phyloP scores from a whole-genome alignment of 2,329 filamentous ascomycete species.

The Ascochyta clinopodiicola region DNA sequence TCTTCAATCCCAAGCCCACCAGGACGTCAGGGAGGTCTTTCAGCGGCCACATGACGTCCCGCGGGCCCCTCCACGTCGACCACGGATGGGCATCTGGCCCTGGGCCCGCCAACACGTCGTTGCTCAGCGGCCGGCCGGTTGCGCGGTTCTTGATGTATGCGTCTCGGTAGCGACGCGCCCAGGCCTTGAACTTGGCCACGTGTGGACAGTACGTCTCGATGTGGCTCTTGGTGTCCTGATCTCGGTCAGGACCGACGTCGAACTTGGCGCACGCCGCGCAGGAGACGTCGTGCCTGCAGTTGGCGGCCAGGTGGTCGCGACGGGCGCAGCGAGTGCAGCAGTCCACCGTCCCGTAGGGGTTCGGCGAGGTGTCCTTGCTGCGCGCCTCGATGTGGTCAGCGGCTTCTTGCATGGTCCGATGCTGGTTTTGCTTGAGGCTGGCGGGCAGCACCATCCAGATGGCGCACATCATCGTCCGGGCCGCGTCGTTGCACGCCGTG shows the following conservation, averaged over 20 bases:
- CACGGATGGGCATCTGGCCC: conserved; percentile 1
- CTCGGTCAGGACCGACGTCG: background rate
- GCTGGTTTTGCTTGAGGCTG: background rate
- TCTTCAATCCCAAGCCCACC: background rate
- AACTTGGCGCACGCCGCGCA: conserved; percentile 18
- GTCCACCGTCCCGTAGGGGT: conserved; percentile 9
- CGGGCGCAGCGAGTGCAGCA: conserved; percentile 23
- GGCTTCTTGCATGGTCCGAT: conserved; percentile 12
- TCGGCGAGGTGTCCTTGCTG: background rate
- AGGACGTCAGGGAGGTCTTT: background rate
- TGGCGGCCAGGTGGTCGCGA: conserved; percentile 15
- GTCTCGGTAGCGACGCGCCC: conserved; percentile 9
- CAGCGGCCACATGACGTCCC: background rate
- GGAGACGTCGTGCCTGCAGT: conserved; percentile 1
- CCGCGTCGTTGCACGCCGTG: conserved; percentile 31
- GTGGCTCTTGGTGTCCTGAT: background rate
- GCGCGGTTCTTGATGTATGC: background rate
- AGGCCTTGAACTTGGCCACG: conserved; percentile 9
- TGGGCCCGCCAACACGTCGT: background rate
- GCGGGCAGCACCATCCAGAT: conserved; percentile 22
- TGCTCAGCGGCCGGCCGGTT: background rate
- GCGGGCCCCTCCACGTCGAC: conserved; percentile 1
- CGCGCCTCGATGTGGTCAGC: conserved; percentile 9
- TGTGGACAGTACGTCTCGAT: conserved; percentile 9
- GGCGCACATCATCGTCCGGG: conserved; percentile 32